These are phyloP conservation scores for Arabidopsis thaliana DNA, from an alignment of 345 rosid species.

Conservation along the genomic window DNA sequence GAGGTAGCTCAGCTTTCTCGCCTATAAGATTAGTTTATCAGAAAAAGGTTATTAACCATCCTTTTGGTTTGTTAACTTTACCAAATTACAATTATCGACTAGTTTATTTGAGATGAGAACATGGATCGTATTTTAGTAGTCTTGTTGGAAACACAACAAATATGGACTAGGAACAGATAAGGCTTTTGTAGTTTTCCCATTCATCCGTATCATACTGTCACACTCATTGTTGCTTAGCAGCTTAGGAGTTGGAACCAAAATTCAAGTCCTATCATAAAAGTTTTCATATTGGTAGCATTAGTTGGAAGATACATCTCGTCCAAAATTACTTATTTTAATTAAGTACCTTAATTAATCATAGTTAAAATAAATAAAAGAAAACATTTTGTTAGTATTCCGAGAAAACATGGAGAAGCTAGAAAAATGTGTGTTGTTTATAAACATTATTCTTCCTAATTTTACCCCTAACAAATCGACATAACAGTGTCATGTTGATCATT, in stretches of 20 bases:
- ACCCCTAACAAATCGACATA: conserved; percentile 13
- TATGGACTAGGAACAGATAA: conserved; percentile 14
- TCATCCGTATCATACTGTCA: not conserved
- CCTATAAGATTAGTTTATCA: conserved; percentile 35
- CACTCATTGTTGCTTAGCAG: not conserved
- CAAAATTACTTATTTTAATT: too few relatives aligned
- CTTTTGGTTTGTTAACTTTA: conserved; percentile 4
- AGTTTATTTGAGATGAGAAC: conserved; percentile 34
- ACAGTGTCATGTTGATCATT: conserved; percentile 31
- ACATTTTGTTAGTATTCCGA: conserved; percentile 19
- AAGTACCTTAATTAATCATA: too few relatives aligned
- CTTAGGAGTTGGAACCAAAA: conserved; percentile 4
- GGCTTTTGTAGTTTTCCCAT: not conserved
- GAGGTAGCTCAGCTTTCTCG: conserved; percentile 44
- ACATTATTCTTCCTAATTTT: conserved; percentile 6
- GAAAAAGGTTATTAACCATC: conserved; percentile 24
- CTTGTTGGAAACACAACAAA: conserved; percentile 26
- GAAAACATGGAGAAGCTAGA: conserved; percentile 15
- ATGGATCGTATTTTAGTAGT: conserved; percentile 30
- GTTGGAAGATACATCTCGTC: not conserved
- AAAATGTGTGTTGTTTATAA: not conserved
- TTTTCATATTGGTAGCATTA: conserved; percentile 13
- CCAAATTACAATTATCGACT: not conserved
- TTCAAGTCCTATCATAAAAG: not conserved
- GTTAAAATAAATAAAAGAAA: not conserved